Base-by-base conservation (phyloP, 192 early-diverging fungal species). In the Cladochytrium replicatum region DNA sequence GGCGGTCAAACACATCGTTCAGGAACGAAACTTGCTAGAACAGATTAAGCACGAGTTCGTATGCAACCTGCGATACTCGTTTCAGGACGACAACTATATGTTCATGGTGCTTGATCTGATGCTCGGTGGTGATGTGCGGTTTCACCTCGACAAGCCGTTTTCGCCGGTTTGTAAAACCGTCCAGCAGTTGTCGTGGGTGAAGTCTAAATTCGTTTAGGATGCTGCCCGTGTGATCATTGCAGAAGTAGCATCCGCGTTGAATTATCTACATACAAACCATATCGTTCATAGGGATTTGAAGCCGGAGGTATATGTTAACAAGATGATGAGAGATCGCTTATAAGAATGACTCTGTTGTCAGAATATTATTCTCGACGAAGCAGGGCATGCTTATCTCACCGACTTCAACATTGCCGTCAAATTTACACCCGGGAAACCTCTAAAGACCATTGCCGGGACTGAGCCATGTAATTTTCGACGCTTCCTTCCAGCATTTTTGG, bases 241-340 rank as follows among this genome's bases (percentile, higher is more conserved):
- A n/a, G 89, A 92, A 66, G 41, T 89, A 5, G 66, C 77, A 32
- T 85, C 68, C 40, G 89, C 85, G 4, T 51, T 90, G 13, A 57
- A 70, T 45, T 83, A 89, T 59, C 58, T 92, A 24, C 89, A 92
- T 52, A 67, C 63, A 19, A 72, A 77, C 28, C 57, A 60, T 5
- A 84, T 90, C 11, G 81, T 92, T n/a, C 89, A 92, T 55, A 67
- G 83, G 34, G 87, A 89, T 54, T 71, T 87, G 30, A 6, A 2
- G 13, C 23, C 21, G n/a, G n/a, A n/a, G n/a, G n/a, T n/a, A n/a
- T n/a, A n/a, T n/a, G n/a, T n/a, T n/a, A n/a, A n/a, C n/a, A n/a
- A n/a, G n/a, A n/a, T n/a, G n/a, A n/a, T n/a, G n/a, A n/a, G n/a
- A n/a, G n/a, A n/a, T n/a, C n/a, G n/a, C n/a, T n/a, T n/a, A n/a